phyloP scores from a whole-genome alignment of 345 rosid species.

The Sisymbrium irio region DNA sequence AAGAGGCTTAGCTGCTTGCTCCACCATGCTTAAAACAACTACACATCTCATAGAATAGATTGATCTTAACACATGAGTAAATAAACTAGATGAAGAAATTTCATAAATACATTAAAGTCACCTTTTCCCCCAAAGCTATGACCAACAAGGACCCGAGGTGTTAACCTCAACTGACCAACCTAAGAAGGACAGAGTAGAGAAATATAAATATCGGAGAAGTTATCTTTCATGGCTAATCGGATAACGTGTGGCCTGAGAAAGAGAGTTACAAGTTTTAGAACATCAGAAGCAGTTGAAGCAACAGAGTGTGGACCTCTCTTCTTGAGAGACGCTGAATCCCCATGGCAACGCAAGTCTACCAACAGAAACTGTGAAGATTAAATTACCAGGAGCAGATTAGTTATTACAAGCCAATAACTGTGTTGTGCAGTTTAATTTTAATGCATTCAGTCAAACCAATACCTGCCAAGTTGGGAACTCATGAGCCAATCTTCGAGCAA shows the following conservation, averaged over 20 bases:
- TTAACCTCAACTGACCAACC: conserved; percentile 77
- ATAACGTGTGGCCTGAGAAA: background rate
- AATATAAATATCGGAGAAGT: background rate
- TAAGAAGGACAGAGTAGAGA: conserved; percentile 18
- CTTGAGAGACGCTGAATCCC: conserved; percentile 76
- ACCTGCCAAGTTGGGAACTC: conserved; percentile 98
- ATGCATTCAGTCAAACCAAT: background rate
- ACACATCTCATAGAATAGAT: conserved; percentile 33
- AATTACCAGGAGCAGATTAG: conserved; percentile 2
- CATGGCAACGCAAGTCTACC: conserved; percentile 94
- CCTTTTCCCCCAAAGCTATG: conserved; percentile 99
- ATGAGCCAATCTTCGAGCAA: conserved; percentile 76
- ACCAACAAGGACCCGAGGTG: conserved; percentile 86
- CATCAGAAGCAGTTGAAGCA: conserved; percentile 83
- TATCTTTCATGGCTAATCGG: background rate
- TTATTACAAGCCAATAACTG: background rate
- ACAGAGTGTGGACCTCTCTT: conserved; percentile 77
- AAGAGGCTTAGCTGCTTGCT: conserved; percentile 97
- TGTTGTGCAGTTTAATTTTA: background rate
- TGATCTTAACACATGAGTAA: conserved; percentile 14
- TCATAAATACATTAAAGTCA: conserved; percentile 22
- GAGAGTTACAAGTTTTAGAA: conserved; percentile 66
- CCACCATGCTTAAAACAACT: conserved; percentile 97
- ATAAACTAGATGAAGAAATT: background rate
- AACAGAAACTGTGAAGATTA: conserved; percentile 62